Evolutionary conservation across 768 basidiomycete genomes (phyloP).

Genomic region (Termitomyces sp.): DNA sequence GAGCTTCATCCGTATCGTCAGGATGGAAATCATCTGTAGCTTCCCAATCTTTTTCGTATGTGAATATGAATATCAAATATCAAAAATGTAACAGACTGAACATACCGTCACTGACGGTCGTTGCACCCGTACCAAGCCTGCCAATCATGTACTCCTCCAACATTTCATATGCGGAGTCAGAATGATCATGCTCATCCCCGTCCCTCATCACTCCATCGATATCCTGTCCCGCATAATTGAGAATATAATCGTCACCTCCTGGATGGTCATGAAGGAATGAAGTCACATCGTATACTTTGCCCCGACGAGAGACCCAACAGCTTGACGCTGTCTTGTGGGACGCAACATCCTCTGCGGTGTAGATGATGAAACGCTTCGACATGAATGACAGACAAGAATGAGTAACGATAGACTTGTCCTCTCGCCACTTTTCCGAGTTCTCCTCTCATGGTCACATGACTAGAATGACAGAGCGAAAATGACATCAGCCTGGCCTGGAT

Average conservation of each 20-base stretch:
- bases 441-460: conserved; percentile 12
- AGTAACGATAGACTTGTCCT: neutral
- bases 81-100: conserved; percentile 9
- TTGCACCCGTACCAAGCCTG: conserved; percentile 68
- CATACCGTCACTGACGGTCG: conserved; percentile 74
- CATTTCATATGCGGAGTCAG: conserved; percentile 88
- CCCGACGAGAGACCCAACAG: conserved; percentile 79
- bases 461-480: neutral
- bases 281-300: conserved; percentile 90
- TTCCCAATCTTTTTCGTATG: conserved; percentile 65
- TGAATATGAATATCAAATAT: neutral
- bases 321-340: conserved; percentile 52
- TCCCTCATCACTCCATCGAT: conserved; percentile 80
- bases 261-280: conserved; percentile 84
- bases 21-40: conserved; percentile 88
- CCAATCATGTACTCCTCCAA: conserved; percentile 86
- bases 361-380: conserved; percentile 70
- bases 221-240: conserved; percentile 81
- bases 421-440: conserved; percentile 15
- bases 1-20: conserved; percentile 75
- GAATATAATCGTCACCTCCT: conserved; percentile 89
- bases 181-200: conserved; percentile 78
- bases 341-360: conserved; percentile 68
- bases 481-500: neutral
- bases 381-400: conserved; percentile 29